These are phyloP conservation scores for Fusarium sarcochroum DNA, from an alignment of 2,329 filamentous ascomycete species.

Conservation along the genomic window DNA sequence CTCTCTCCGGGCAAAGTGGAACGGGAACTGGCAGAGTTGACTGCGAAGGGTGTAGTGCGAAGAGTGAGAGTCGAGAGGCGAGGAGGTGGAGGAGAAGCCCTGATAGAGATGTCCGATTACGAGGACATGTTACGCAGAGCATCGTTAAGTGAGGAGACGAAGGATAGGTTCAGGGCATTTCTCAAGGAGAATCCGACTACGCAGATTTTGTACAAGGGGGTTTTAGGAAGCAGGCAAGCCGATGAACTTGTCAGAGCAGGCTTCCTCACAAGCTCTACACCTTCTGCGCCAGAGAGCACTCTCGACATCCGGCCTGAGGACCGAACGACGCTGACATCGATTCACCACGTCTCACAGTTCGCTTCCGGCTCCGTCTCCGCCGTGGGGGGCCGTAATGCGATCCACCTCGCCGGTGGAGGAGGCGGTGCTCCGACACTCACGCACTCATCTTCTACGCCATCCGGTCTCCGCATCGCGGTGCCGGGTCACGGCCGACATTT, in stretches of 20 bases:
- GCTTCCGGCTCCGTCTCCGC: conserved; percentile 78
- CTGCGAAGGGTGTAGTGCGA: conserved; percentile 69
- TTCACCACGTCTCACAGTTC: conserved; percentile 74
- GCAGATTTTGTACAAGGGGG: conserved; percentile 47
- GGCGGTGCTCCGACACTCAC: conserved; percentile 56
- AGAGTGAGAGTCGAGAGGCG: conserved; percentile 74
- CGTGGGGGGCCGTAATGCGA: conserved; percentile 76
- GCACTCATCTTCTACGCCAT: conserved; percentile 38
- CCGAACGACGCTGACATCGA: conserved; percentile 68
- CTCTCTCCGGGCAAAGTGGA: conserved; percentile 75
- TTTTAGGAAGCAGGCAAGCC: conserved; percentile 62
- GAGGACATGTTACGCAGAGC: conserved; percentile 61
- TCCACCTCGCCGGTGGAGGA: conserved; percentile 74
- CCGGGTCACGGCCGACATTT: conserved; percentile 77
- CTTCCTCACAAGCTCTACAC: conserved; percentile 70
- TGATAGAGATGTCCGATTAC: conserved; percentile 72
- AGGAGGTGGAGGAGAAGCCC: conserved; percentile 73
- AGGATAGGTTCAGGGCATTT: conserved; percentile 65
- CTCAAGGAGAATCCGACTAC: conserved; percentile 66
- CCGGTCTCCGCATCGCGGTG: conserved; percentile 69
- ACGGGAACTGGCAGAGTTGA: conserved; percentile 74
- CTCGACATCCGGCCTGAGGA: conserved; percentile 66
- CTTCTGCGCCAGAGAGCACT: conserved; percentile 52
- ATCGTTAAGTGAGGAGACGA: conserved; percentile 59
- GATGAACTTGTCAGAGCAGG: conserved; percentile 74